Evolutionary conservation across 768 basidiomycete species (phyloP).

Genomic region (Kwoniella dejecticola): DNA sequence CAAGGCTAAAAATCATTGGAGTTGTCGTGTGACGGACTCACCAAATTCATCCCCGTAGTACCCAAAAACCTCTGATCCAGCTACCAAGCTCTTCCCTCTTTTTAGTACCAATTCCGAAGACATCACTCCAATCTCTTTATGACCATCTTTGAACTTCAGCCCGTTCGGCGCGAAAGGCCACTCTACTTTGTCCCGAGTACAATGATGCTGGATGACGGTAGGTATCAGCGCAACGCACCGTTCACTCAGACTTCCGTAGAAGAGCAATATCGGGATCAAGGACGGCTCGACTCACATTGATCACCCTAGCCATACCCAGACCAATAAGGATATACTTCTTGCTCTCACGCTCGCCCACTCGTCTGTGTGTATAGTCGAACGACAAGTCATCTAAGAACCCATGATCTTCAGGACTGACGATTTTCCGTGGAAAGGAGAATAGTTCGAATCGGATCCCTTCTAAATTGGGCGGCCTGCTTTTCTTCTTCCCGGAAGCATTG

Average conservation of each 20-base stretch:
- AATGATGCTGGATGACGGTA: not conserved
- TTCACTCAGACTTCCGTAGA: too few species aligned
- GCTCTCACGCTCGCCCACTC: not conserved
- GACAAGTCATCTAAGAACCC: constrained; percentile 10
- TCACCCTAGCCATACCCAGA: constrained; percentile 8
- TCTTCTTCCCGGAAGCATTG: not conserved
- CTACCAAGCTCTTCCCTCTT: not conserved
- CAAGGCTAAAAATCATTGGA: not conserved
- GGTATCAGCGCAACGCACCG: not conserved
- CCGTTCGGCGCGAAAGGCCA: not conserved
- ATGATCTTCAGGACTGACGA: not conserved
- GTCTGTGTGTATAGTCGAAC: constrained; percentile 3
- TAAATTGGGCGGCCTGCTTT: not conserved
- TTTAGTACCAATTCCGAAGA: not conserved
- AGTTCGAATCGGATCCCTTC: constrained; percentile 6
- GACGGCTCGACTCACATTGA: constrained; percentile 12
- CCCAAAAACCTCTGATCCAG: constrained; percentile 5
- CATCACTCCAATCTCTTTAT: constrained; percentile 4
- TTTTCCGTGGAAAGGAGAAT: constrained; percentile 1
- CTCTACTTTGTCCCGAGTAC: not conserved
- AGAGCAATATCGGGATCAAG: too few species aligned
- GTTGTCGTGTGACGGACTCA: not conserved
- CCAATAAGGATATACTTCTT: constrained; percentile 7
- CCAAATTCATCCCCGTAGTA: constrained; percentile 13
- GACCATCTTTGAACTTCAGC: constrained; percentile 1